phyloP scores from a whole-genome alignment of 2,329 filamentous ascomycete genomes.

The Aspergillus hiratsukae region DNA sequence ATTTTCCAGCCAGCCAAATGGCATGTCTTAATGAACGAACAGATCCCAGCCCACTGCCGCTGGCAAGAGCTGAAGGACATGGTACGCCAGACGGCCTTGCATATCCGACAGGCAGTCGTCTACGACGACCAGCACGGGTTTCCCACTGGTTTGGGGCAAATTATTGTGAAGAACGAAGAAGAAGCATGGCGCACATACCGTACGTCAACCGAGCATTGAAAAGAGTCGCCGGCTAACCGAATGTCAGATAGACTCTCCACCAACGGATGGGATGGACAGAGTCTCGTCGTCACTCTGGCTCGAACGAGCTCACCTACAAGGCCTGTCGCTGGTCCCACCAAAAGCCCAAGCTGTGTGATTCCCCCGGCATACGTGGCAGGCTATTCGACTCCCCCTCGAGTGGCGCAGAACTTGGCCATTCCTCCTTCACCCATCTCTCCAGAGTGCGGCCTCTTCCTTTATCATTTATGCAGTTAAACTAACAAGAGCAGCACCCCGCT shows the following conservation, averaged over 20 bases:
- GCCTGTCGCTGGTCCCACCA: constrained; percentile 41
- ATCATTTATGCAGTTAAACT: neutral
- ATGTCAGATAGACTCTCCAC: constrained; percentile 37
- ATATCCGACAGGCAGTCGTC: constrained; percentile 43
- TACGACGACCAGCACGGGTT: constrained; percentile 42
- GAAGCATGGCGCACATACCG: constrained; percentile 43
- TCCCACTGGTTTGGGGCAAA: constrained; percentile 41
- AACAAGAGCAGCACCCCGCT: constrained; percentile 16
- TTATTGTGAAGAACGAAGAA: constrained; percentile 43
- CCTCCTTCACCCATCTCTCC: constrained; percentile 34
- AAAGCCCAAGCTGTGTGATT: constrained; percentile 29
- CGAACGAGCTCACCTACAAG: constrained; percentile 38
- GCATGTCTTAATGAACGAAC: constrained; percentile 10
- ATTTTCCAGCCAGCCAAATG: neutral
- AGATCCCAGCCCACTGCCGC: constrained; percentile 42
- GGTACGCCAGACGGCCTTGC: constrained; percentile 41
- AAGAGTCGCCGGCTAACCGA: constrained; percentile 11
- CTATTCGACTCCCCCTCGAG: constrained; percentile 31
- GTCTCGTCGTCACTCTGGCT: constrained; percentile 39
- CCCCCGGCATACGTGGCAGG: constrained; percentile 26
- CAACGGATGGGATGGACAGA: constrained; percentile 42
- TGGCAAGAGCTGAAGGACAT: constrained; percentile 44
- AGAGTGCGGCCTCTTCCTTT: constrained; percentile 25
- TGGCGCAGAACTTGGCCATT: constrained; percentile 23
- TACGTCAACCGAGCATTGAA: constrained; percentile 15